Evolutionary conservation across 176 grass and related monocot species (phyloP).

Genomic region (Stipa capillata): DNA sequence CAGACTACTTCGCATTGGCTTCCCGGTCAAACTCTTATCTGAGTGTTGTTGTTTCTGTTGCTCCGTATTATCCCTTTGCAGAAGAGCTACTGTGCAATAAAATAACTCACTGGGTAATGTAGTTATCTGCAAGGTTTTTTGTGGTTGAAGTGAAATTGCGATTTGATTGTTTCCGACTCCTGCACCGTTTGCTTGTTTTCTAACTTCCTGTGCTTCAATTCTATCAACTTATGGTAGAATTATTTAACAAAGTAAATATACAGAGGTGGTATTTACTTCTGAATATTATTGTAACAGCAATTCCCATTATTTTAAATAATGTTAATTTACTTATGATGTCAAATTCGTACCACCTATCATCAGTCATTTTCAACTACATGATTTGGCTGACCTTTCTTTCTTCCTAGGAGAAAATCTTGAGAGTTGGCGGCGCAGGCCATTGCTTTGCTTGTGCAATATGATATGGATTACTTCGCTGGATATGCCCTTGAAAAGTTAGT

Average conservation of each 20-base stretch:
- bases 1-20: constrained; percentile 92
- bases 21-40: constrained; percentile 90
- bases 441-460: constrained; percentile 80
- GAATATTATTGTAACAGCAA: not conserved
- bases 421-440: constrained; percentile 80
- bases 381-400: constrained; percentile 16
- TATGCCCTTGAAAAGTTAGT: constrained; percentile 73
- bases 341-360: not conserved
- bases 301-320: not conserved
- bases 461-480: constrained; percentile 60
- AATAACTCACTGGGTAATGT: constrained; percentile 88
- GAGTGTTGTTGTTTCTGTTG: constrained; percentile 66
- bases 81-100: constrained; percentile 81
- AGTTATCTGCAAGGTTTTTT: not conserved
- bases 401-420: constrained; percentile 74
- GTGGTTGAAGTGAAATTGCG: constrained; percentile 5
- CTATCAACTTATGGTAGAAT: constrained; percentile 5
- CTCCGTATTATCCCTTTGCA: constrained; percentile 74
- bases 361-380: not conserved
- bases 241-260: constrained; percentile 8
- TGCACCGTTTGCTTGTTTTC: constrained; percentile 16
- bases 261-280: not conserved
- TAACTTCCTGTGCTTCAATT: not conserved
- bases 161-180: not conserved
- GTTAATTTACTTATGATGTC: not conserved